Conservation (phyloP, 2,329 filamentous ascomycete genomes). For the Fonsecaea multimorphosa region DNA sequence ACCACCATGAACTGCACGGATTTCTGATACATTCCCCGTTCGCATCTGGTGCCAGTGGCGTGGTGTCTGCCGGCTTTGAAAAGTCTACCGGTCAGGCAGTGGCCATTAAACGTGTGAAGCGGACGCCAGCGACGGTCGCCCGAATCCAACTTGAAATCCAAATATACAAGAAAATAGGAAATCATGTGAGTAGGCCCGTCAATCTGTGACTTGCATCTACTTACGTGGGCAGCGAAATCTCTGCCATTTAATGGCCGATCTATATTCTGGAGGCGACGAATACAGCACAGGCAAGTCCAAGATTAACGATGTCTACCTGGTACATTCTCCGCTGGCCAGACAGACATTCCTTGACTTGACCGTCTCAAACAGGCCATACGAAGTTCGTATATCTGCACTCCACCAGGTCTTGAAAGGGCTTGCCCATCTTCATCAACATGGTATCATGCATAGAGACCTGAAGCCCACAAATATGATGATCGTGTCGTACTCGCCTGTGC, state of each 20-base stretch:
- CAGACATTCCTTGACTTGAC: slow-evolving; percentile 21
- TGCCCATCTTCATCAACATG: slow-evolving; percentile 80
- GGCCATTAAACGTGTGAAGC: slow-evolving; percentile 27
- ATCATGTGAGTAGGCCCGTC: slow-evolving; percentile 17
- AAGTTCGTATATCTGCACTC: slow-evolving; percentile 62
- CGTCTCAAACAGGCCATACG: slow-evolving; percentile 9
- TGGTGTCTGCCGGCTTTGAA: slow-evolving; percentile 25
- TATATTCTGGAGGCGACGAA: slow-evolving; percentile 25
- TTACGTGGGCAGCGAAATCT: slow-evolving; percentile 16
- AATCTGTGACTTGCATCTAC: not conserved
- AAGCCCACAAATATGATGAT: slow-evolving; percentile 91
- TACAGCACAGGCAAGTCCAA: slow-evolving; percentile 21
- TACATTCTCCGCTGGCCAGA: slow-evolving; percentile 21
- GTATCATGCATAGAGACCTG: slow-evolving; percentile 87
- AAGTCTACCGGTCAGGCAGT: slow-evolving; percentile 18
- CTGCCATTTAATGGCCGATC: slow-evolving; percentile 22
- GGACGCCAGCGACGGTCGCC: slow-evolving; percentile 15
- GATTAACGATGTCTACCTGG: slow-evolving; percentile 28
- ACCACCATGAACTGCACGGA: slow-evolving; percentile 24
- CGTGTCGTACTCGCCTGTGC: slow-evolving; percentile 84
- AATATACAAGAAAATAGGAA: slow-evolving; percentile 17
- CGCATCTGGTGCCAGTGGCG: slow-evolving; percentile 25
- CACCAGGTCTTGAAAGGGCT: slow-evolving; percentile 89
- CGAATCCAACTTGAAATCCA: slow-evolving; percentile 20
- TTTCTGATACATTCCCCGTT: slow-evolving; percentile 28